Evolutionary conservation across 495 filamentous ascomycete genomes (phyloP).

Genomic region (Immersiella caudata): DNA sequence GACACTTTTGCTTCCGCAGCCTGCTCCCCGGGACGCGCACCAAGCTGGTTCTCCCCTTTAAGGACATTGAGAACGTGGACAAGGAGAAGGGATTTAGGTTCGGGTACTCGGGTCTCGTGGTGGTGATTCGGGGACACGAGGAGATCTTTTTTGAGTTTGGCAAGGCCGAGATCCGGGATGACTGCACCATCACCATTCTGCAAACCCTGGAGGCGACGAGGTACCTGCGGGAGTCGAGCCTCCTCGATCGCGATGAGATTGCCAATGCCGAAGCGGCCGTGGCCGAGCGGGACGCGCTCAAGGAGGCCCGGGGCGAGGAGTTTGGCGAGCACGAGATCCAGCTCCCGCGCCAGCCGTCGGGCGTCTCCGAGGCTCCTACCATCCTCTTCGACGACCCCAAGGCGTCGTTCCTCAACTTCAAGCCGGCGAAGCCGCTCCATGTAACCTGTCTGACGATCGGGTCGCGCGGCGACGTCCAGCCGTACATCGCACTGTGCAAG

Average conservation of each 20-base stretch:
- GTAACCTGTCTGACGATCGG: conserved; percentile 96
- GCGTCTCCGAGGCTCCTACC: conserved; percentile 61
- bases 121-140: conserved; percentile 91
- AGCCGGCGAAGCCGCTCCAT: conserved; percentile 77
- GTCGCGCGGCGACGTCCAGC: conserved; percentile 93
- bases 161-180: conserved; percentile 74
- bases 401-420: conserved; percentile 93
- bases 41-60: conserved; percentile 88
- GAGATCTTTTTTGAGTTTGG: conserved; percentile 97
- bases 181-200: conserved; percentile 81
- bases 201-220: conserved; percentile 72
- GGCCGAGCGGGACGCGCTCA: conserved; percentile 78
- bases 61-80: conserved; percentile 89
- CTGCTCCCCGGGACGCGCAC: conserved; percentile 87
- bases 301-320: conserved; percentile 71
- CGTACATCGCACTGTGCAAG: conserved; percentile 96
- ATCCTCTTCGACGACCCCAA: conserved; percentile 91
- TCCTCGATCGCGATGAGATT: conserved; percentile 69
- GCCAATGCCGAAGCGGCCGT: conserved; percentile 75
- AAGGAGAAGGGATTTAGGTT: conserved; percentile 96
- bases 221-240: conserved; percentile 70
- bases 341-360: conserved; percentile 55
- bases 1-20: conserved; percentile 93
- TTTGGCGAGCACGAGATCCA: conserved; percentile 61
- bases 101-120: conserved; percentile 86